Percentiles rank a stretch among this genome's conserved stretches.
Conservation (phyloP, 495 filamentous ascomycete genomes). For the Stereocaulon alpinum region DNA sequence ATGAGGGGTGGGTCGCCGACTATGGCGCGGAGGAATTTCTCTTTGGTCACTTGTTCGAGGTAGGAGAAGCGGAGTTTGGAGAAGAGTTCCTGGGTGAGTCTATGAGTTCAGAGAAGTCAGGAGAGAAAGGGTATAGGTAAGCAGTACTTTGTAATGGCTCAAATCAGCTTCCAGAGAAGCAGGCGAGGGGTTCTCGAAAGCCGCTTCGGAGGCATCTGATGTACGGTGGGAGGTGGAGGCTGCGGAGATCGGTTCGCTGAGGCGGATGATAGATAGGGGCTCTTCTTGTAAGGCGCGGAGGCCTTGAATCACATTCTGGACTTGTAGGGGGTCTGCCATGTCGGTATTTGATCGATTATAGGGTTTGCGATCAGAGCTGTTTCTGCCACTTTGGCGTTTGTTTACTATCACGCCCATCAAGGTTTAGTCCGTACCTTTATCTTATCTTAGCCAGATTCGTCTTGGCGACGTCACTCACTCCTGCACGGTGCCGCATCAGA, state of each 20-base stretch:
- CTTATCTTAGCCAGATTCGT: slow-evolving; percentile 5
- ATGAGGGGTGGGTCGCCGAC: slow-evolving; percentile 81
- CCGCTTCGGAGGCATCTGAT: slow-evolving; percentile 59
- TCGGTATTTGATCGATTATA: neutral
- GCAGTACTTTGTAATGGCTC: slow-evolving; percentile 79
- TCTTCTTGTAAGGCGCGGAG: slow-evolving; percentile 26
- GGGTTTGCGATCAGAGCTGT: too few species aligned
- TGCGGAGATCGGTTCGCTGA: slow-evolving; percentile 62
- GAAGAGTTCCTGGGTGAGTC: slow-evolving; percentile 65
- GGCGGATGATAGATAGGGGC: slow-evolving; percentile 56
- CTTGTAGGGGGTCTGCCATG: slow-evolving; percentile 10
- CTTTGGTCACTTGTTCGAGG: slow-evolving; percentile 76
- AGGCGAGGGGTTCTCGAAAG: slow-evolving; percentile 59
- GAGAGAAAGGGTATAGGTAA: too few species aligned
- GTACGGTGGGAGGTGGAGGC: slow-evolving; percentile 40
- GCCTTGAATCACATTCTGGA: slow-evolving; percentile 16
- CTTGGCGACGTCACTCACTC: slow-evolving; percentile 2
- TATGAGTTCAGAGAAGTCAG: too few species aligned
- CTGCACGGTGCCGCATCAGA: neutral
- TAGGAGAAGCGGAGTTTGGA: slow-evolving; percentile 92
- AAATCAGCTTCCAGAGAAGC: slow-evolving; percentile 73
- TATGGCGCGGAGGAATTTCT: slow-evolving; percentile 93
- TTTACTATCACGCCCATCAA: slow-evolving; percentile 2
- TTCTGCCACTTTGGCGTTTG: neutral
- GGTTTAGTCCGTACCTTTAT: neutral